These are phyloP conservation scores for Cicer cuneatum DNA, from an alignment of 306 rosid species.

Conservation along the genomic window DNA sequence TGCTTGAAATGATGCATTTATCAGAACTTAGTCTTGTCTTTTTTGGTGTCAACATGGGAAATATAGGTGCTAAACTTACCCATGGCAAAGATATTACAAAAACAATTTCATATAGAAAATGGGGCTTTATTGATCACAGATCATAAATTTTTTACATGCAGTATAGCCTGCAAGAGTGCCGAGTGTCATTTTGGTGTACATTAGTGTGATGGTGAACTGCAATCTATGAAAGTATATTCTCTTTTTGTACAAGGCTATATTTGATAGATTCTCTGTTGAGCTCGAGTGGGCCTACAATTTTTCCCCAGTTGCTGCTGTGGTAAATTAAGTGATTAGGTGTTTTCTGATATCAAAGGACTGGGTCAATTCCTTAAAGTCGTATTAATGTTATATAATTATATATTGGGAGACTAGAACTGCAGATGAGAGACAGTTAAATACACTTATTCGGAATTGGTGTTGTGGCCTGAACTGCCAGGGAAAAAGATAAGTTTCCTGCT, in stretches of 20 bases:
- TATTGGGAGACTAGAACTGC: not conserved
- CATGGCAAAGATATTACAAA: not conserved
- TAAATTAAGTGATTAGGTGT: slow-evolving; percentile 20
- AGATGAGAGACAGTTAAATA: not conserved
- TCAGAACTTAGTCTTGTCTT: slow-evolving; percentile 8
- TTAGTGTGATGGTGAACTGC: slow-evolving; percentile 7
- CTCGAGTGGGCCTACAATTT: not conserved
- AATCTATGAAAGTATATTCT: slow-evolving; percentile 23
- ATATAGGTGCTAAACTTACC: slow-evolving; percentile 14
- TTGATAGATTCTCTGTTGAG: not conserved
- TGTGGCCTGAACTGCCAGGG: slow-evolving; percentile 18
- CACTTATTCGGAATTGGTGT: not conserved
- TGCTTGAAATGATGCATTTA: slow-evolving; percentile 34
- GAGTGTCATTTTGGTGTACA: slow-evolving; percentile 12
- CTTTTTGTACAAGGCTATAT: slow-evolving; percentile 10
- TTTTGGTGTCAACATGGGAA: slow-evolving; percentile 14
- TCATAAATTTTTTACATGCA: slow-evolving; percentile 21
- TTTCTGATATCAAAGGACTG: slow-evolving; percentile 1
- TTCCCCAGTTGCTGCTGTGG: slow-evolving; percentile 14
- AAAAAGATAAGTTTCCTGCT: not conserved
- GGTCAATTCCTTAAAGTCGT: slow-evolving; percentile 14
- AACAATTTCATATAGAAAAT: slow-evolving; percentile 13
- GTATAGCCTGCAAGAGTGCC: slow-evolving; percentile 11
- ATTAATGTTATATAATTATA: not conserved
- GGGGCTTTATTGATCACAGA: slow-evolving; percentile 34